These are phyloP conservation scores for Talaromyces adpressus DNA, from an alignment of 495 filamentous ascomycete genomes.

Conservation along the genomic window DNA sequence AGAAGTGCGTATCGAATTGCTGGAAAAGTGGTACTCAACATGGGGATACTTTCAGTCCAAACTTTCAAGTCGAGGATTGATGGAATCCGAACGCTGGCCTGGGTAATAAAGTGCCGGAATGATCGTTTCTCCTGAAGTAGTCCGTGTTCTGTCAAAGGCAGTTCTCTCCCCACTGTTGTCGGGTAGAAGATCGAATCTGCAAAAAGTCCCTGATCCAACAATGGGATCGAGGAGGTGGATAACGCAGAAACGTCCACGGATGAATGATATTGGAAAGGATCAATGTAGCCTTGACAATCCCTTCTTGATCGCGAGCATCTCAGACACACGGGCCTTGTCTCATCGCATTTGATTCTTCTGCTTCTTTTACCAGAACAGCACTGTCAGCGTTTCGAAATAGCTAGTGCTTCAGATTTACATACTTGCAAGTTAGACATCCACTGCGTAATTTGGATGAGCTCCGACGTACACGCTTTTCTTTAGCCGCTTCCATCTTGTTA, in stretches of 20 bases:
- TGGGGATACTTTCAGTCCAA: neutral
- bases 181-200: neutral
- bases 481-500: neutral
- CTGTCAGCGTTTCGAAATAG: neutral
- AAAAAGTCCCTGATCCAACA: neutral
- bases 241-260: neutral
- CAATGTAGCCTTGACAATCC: neutral
- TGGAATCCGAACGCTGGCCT: neutral
- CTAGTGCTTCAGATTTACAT: neutral
- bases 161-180: neutral
- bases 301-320: neutral
- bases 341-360: conserved; percentile 3
- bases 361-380: neutral
- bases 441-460: neutral
- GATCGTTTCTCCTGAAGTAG: neutral
- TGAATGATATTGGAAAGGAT: neutral
- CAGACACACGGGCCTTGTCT: neutral
- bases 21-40: neutral
- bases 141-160: neutral
- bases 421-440: conserved; percentile 5
- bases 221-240: neutral
- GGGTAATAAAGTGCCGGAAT: neutral
- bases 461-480: neutral
- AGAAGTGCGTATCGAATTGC: conserved; percentile 4
- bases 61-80: neutral